These are phyloP conservation scores for Stagonosporopsis cucurbitacearum DNA, from an alignment of 2,329 filamentous ascomycete species.

Conservation along the genomic window DNA sequence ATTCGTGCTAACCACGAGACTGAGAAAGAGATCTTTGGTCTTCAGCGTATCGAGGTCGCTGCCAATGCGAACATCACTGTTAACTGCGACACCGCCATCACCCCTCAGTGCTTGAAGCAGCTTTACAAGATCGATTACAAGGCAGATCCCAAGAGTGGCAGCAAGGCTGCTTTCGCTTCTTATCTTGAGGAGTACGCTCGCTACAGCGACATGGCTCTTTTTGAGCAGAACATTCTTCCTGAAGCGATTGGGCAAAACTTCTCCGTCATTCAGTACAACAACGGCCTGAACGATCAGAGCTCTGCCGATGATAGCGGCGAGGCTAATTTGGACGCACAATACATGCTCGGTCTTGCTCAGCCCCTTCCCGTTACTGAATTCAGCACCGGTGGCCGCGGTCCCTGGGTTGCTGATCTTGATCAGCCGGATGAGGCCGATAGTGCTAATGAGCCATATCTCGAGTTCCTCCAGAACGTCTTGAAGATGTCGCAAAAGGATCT, in stretches of 20 bases:
- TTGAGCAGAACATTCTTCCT: conserved; percentile 49
- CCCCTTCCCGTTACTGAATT: conserved; percentile 64
- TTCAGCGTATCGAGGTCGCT: conserved; percentile 18
- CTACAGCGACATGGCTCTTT: conserved; percentile 54
- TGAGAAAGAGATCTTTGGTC: conserved; percentile 26
- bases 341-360: conserved; percentile 61
- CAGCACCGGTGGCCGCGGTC: conserved; percentile 64
- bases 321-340: conserved; percentile 69
- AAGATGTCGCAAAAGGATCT: conserved; percentile 57
- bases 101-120: conserved; percentile 57
- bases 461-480: conserved; percentile 65
- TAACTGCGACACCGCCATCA: conserved; percentile 43
- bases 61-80: conserved; percentile 24
- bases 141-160: conserved; percentile 54
- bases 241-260: conserved; percentile 53
- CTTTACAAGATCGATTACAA: conserved; percentile 60
- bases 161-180: conserved; percentile 58
- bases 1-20: conserved; percentile 30
- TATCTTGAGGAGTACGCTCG: conserved; percentile 61
- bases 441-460: conserved; percentile 71
- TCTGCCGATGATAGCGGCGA: conserved; percentile 51
- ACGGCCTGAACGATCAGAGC: conserved; percentile 33
- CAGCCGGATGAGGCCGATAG: conserved; percentile 50
- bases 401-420: conserved; percentile 58
- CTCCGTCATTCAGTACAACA: conserved; percentile 43